Evolutionary conservation across 2,329 filamentous ascomycete genomes (phyloP).

Genomic region (Phaeophleospora eucalypticola): DNA sequence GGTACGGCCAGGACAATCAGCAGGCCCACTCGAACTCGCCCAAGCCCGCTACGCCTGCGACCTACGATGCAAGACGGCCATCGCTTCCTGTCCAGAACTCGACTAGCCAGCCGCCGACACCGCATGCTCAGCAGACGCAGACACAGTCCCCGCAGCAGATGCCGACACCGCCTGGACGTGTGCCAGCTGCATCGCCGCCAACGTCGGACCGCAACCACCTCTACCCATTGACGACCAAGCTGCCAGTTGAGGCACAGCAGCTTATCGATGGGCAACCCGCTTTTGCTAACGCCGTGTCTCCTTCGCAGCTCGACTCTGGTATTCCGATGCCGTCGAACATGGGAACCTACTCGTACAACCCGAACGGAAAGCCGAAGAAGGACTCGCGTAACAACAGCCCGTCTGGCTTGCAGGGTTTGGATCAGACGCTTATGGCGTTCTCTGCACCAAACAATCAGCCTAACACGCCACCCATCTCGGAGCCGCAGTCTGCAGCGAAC

Average conservation of each 20-base stretch:
- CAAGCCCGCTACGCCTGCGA: constrained; percentile 14
- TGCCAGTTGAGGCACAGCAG: constrained; percentile 53
- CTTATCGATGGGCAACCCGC: constrained; percentile 40
- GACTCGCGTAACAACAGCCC: constrained; percentile 1
- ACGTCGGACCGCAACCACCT: constrained; percentile 2
- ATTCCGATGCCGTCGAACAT: constrained; percentile 16
- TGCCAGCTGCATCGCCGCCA: not conserved
- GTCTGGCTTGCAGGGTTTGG: constrained; percentile 9
- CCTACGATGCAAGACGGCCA: constrained; percentile 7
- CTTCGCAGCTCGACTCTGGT: constrained; percentile 15
- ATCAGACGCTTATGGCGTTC: constrained; percentile 17
- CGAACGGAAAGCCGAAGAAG: constrained; percentile 33
- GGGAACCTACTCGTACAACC: constrained; percentile 21
- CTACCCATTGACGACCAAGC: constrained; percentile 45
- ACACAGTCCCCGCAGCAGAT: constrained; percentile 10
- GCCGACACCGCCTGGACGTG: constrained; percentile 6
- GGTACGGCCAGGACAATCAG: constrained; percentile 29
- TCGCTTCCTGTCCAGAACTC: not conserved
- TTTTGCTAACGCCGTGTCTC: constrained; percentile 7
- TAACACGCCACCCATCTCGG: constrained; percentile 1
- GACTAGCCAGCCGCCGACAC: not conserved
- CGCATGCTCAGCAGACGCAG: not conserved
- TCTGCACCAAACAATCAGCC: constrained; percentile 3
- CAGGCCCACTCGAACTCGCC: constrained; percentile 15
- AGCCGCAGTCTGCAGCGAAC: constrained; percentile 15